phyloP scores from a whole-genome alignment of 441 rosid genomes.

The Euphorbia neoarborescens region DNA sequence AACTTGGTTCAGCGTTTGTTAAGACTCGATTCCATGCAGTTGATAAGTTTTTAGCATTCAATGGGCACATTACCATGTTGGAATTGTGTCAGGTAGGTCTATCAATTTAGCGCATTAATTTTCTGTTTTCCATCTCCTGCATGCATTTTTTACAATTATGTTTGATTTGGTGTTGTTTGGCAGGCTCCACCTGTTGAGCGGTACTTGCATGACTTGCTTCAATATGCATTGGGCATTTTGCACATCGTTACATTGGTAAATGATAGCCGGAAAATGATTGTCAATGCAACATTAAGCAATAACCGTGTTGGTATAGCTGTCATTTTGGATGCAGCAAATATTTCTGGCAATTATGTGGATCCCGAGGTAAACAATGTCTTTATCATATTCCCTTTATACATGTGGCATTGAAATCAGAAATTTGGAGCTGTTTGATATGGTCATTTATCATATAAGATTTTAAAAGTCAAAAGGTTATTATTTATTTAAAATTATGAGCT shows the following conservation, averaged over 20 bases:
- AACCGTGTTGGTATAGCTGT: constrained; percentile 89
- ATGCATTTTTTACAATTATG: constrained; percentile 10
- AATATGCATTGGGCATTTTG: constrained; percentile 92
- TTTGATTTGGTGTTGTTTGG: constrained; percentile 21
- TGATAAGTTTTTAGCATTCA: constrained; percentile 61
- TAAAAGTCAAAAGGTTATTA: background rate
- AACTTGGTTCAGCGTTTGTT: constrained; percentile 86
- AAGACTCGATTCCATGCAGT: constrained; percentile 82
- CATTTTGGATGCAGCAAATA: constrained; percentile 86
- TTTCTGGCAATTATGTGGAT: constrained; percentile 74
- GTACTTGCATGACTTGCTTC: constrained; percentile 87
- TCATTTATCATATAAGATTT: background rate
- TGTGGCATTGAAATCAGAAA: background rate
- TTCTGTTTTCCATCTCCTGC: constrained; percentile 1
- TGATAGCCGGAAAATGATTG: constrained; percentile 85
- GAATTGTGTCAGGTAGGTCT: constrained; percentile 85
- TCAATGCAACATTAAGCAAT: constrained; percentile 72
- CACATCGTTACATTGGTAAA: constrained; percentile 84
- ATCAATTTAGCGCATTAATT: constrained; percentile 8
- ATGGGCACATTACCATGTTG: constrained; percentile 86
- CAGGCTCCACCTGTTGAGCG: constrained; percentile 98
- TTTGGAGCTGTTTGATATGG: background rate
- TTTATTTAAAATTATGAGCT: background rate
- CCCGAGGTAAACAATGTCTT: constrained; percentile 58
- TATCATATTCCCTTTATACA: background rate